phyloP scores from a whole-genome alignment of 192 early-diverging fungal species.

The Chytriomyces sp. region DNA sequence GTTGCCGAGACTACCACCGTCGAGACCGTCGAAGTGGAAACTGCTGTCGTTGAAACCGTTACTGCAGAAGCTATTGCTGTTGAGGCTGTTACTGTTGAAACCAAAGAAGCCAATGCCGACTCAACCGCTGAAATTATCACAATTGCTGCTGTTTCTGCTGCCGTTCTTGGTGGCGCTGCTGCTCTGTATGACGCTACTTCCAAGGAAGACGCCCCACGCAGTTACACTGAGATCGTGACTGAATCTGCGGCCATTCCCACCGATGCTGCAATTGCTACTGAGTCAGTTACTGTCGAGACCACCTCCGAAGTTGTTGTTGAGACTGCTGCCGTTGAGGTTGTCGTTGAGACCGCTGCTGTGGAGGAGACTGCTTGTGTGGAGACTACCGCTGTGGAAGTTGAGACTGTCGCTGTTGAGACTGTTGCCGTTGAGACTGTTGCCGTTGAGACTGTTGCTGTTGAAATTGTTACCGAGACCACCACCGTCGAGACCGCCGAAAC shows the following conservation, averaged over 20 bases:
- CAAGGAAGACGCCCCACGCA: not conserved
- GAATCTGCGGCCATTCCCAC: not conserved
- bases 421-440: too few species aligned
- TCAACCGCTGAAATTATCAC: not conserved
- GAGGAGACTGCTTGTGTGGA: not conserved
- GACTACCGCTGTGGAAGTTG: not conserved
- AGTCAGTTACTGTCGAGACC: not conserved
- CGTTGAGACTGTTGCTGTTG: too few species aligned
- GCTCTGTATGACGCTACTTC: not conserved
- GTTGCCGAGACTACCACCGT: not conserved
- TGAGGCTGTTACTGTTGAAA: not conserved
- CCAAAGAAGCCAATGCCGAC: not conserved
- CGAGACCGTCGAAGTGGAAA: not conserved
- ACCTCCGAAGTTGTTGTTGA: constrained; percentile 9
- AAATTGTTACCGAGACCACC: not conserved
- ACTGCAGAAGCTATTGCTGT: not conserved
- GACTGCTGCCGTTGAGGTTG: constrained; percentile 5
- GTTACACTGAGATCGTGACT: not conserved
- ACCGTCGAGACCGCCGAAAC: not conserved
- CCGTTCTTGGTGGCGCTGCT: not conserved
- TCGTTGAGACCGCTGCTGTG: not conserved
- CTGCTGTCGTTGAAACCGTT: constrained; percentile 1
- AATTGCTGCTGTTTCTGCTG: not conserved
- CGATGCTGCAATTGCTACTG: not conserved
- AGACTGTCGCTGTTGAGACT: not conserved